Conservation (phyloP, 2,329 filamentous ascomycete genomes). For the Paecilomyces variotii region DNA sequence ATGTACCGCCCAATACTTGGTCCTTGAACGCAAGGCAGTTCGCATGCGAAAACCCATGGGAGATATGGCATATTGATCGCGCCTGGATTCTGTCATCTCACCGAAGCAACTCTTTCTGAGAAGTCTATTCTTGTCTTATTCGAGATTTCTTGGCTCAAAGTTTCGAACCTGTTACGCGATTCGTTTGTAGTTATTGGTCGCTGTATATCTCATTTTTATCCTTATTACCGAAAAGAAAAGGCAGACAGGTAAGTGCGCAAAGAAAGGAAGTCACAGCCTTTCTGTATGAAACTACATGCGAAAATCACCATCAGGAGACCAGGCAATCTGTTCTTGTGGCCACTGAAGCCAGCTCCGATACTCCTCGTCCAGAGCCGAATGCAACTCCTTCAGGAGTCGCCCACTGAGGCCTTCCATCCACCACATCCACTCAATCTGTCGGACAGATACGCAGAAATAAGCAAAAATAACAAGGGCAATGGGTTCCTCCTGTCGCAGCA, state of each 20-base stretch:
- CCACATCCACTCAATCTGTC: constrained; percentile 17
- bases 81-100: constrained; percentile 21
- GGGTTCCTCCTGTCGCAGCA: constrained; percentile 8
- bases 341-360: constrained; percentile 15
- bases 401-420: constrained; percentile 17
- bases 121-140: constrained; percentile 35
- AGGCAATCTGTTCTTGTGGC: constrained; percentile 19
- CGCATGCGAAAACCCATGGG: constrained; percentile 29
- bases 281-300: neutral
- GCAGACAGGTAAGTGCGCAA: neutral
- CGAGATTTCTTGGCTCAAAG: neutral
- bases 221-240: neutral
- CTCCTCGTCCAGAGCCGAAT: constrained; percentile 11
- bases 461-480: constrained; percentile 15
- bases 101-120: constrained; percentile 26
- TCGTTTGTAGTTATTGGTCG: neutral
- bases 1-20: constrained; percentile 29
- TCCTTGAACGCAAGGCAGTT: constrained; percentile 28
- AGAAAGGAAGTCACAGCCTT: neutral
- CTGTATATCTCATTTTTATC: neutral
- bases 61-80: constrained; percentile 20
- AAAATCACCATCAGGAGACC: constrained; percentile 19
- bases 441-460: constrained; percentile 13
- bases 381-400: constrained; percentile 12
- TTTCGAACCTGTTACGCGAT: neutral